Base-by-base conservation (phyloP, 2,329 filamentous ascomycete genomes). In the Hymenoscyphus infarciens region DNA sequence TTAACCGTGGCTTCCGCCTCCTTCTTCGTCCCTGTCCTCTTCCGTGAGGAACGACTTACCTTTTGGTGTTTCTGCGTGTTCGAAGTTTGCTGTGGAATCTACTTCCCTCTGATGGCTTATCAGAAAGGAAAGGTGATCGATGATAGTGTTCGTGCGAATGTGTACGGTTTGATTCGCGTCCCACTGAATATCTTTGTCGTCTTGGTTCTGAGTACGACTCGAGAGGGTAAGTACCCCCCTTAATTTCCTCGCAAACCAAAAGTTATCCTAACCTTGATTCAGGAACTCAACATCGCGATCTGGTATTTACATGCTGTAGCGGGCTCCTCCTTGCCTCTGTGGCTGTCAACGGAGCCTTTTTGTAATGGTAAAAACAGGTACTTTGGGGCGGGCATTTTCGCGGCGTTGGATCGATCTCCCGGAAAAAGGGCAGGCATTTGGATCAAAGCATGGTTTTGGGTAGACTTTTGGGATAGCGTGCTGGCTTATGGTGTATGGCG, bases 31-130 rank as follows among this genome's bases (percentile, higher is more conserved):
- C 76, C 79, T 13, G 75, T 77, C 29, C 71, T 80, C 3, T 61
- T 79, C 33, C 75, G 78, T 66, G 74, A 75, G 52, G 79, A 82
- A 69, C 66, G 71, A 3, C 61, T 78, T 5, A 76, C 81, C 0
- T 82, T 87, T 65, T 84, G 81, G 80, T 78, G 78, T 25, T 83
- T 86, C 69, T 84, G 82, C 67, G 64, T 84, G 2, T 80, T 86
- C 56, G 83, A 87, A 70, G 74, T 77, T 7, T 83, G 82, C 67
- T 79, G 85, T 31, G 84, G 83, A 8, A 74, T 81, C 15, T 87
- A 86, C 68, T 85, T 80, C 67, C 83, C 83, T 0, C 80, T 78
- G 60, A 83, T 85, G 74, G 80, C 77, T 1, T 80, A 80, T 59
- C 70, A 85, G 60, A 85, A 85, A 71, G 80, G 80, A n/a, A 75